These are phyloP conservation scores for Boletellus ananas DNA, from an alignment of 768 basidiomycete genomes.

Conservation along the genomic window DNA sequence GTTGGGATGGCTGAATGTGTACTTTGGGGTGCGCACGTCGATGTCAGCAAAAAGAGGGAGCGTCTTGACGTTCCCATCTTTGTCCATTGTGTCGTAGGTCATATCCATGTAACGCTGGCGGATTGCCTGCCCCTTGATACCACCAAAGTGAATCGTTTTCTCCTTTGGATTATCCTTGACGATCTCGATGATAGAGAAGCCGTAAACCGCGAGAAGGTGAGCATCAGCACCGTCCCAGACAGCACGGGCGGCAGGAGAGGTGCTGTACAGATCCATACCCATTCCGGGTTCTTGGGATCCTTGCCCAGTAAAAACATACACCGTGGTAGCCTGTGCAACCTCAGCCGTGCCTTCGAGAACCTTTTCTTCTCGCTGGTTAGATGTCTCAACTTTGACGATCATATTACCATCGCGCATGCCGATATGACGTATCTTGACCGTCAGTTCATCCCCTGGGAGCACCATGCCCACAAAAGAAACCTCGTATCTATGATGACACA, in stretches of 20 bases:
- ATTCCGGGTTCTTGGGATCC: conserved; percentile 97
- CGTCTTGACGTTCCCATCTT: conserved; percentile 93
- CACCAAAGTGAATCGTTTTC: conserved; percentile 98
- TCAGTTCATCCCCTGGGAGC: conserved; percentile 82
- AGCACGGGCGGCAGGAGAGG: conserved; percentile 87
- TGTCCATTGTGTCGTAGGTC: conserved; percentile 96
- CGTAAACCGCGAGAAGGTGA: conserved; percentile 91
- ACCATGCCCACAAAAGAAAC: conserved; percentile 98
- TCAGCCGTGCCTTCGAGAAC: conserved; percentile 91
- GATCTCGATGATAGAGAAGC: conserved; percentile 98
- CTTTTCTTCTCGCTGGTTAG: conserved; percentile 83
- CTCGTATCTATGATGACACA: conserved; percentile 58
- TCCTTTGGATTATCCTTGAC: conserved; percentile 98
- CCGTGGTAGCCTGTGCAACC: conserved; percentile 87
- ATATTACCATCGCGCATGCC: conserved; percentile 94
- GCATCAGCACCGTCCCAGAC: conserved; percentile 97
- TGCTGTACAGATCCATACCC: conserved; percentile 98
- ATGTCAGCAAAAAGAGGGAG: conserved; percentile 96
- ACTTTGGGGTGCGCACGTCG: conserved; percentile 88
- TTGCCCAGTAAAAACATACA: conserved; percentile 98
- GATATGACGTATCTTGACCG: conserved; percentile 82
- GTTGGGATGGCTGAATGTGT: conserved; percentile 96
- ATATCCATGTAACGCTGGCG: conserved; percentile 99
- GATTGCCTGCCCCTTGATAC: conserved; percentile 97
- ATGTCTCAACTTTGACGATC: conserved; percentile 83